These are phyloP conservation scores for Apiospora arundinis DNA, from an alignment of 2,329 filamentous ascomycete species.

Conservation along the genomic window DNA sequence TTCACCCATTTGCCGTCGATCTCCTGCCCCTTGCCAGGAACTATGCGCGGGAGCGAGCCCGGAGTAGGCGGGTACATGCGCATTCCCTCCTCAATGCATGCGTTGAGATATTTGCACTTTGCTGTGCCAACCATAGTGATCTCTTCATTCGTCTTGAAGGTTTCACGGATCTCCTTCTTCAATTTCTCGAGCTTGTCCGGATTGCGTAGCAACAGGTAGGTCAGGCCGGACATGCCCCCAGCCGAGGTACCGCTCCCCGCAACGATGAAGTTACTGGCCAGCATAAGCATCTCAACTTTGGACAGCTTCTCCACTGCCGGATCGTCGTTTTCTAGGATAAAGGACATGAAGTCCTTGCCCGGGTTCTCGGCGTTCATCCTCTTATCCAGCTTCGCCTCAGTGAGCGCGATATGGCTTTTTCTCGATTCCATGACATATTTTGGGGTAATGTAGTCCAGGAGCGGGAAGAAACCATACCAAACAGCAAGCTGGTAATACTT, in stretches of 20 bases:
- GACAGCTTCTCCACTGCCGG: not conserved
- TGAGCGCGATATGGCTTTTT: not conserved
- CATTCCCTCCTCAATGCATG: slow-evolving; percentile 48
- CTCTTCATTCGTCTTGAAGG: slow-evolving; percentile 44
- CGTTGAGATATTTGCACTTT: slow-evolving; percentile 45
- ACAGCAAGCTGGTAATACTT: not conserved
- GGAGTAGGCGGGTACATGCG: slow-evolving; percentile 46
- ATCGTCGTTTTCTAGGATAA: slow-evolving; percentile 23
- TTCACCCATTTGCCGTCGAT: slow-evolving; percentile 30
- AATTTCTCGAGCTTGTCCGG: slow-evolving; percentile 40
- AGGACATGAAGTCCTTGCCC: slow-evolving; percentile 14
- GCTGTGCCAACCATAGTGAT: slow-evolving; percentile 42
- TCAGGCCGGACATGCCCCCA: slow-evolving; percentile 47
- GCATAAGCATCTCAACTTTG: not conserved
- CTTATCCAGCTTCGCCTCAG: not conserved
- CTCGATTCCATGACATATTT: not conserved
- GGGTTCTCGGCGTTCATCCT: not conserved
- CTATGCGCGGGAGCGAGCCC: slow-evolving; percentile 30
- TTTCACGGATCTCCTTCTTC: slow-evolving; percentile 44
- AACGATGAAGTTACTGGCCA: slow-evolving; percentile 8
- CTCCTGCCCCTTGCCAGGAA: slow-evolving; percentile 28
- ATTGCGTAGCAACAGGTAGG: slow-evolving; percentile 46
- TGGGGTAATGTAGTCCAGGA: not conserved
- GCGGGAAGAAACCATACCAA: not conserved
- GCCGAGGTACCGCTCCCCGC: slow-evolving; percentile 55